Base-by-base conservation (phyloP, 1,284 basidiomycete genomes). In the Lentinus polychrous region DNA sequence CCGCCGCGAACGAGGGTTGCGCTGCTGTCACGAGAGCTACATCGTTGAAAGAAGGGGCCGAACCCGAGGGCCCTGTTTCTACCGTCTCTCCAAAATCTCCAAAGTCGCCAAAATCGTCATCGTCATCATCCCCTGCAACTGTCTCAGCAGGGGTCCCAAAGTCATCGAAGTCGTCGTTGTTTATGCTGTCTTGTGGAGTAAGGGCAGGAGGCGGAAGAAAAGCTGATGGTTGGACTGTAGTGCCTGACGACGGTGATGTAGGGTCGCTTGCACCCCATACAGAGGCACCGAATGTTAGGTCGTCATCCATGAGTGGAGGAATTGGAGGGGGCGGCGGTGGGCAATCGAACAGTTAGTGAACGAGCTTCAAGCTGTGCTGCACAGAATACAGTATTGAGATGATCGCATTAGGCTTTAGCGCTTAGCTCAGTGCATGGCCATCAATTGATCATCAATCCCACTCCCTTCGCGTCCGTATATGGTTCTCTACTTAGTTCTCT, bases 91-190 rank as follows among this genome's bases (percentile, higher is more conserved):
- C 88, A 64, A 91, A 91, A 57, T 90, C 88, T 14, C 86, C 91
- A 71, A 94, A 94, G 60, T 93, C 89, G 43, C 83, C 88, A 64
- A 86, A 89, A 51, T 87, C 86, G 59, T 87, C 86, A 39, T 81
- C 82, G 7, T 69, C 75, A 7, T 59, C 69, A 8, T 67, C 68
- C 35, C 65, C 66, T 4, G 55, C 52, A 11, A 67, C 62, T 2
- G 64, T 64, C 55, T 74, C 71, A 27, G 70, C 64, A 38, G 81
- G 76, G 8, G 79, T 74, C 51, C 78, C 78, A 61, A 87, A 87
- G 52, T 84, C 83, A 52, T 86, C 83, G 53, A 81, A 76, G 51
- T 78, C 81, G 51, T 78, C 80, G 48, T 79, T 79, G 49, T 75
- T 73, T 49, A 72, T 71, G 17, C 63, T 52, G 34, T 67, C 57